Evolutionary conservation across 441 rosid species (phyloP), one percentile per base, ranked within the genome.

Genomic region (Corymbia citriodora): DNA sequence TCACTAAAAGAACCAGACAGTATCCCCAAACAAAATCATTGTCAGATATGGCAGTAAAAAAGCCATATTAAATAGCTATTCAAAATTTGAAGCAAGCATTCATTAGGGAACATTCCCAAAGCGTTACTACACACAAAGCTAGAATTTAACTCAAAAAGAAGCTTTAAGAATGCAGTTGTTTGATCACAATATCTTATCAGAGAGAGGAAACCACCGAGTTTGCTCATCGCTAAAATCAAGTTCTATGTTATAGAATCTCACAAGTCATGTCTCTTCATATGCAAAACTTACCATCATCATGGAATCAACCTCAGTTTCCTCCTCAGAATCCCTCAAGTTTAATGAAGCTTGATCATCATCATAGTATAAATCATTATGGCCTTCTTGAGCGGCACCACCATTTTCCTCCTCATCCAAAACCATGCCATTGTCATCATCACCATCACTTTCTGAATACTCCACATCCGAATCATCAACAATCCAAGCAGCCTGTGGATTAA

Each of bases 401-500:
- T 88, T 93, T 68, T 94, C 97, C 88, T 92, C 92, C 92, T 92
- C 96, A 94, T 98, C 99, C 96, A 97, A 90, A 59, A 94, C 96
- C 99, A 98, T 98, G 91, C 96, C 95, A 92, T 94, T 94, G 90
- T 65, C 92, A 89, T 93, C 95, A 83, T 63, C 91, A 88, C 93
- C 92, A 87, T 92, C 95, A 90, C 90, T 92, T 52, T 92, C 95
- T 68, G 96, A 96, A 92, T 90, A 95, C 89, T 96, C 99, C 70
- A 91, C 98, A 89, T 96, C 98, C 87, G 93, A 72, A 55, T 93
- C 96, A 92, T 98, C 99, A 82, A 96, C 90, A 92, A 98, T 98
- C 99, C 99, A 98, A 92, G 99, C 97, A 93, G 99, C 99, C 99
- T 98, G 95, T 89, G 93, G 89, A 79, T 72, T 88, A 25, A n/a